phyloP scores from a whole-genome alignment of 768 basidiomycete genomes.

The Suillus brevipes region DNA sequence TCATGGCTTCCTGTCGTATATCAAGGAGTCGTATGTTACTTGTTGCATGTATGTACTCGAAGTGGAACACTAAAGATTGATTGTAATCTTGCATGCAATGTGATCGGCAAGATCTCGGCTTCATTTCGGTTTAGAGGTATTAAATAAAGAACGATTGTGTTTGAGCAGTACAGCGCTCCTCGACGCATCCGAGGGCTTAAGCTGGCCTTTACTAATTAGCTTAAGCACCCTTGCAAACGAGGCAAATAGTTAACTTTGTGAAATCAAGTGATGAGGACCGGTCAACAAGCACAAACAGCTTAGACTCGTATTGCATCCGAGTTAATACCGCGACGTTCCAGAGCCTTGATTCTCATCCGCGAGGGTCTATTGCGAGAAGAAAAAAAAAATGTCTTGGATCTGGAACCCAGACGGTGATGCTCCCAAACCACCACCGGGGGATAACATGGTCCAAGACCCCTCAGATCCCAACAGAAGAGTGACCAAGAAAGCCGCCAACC shows the following conservation, averaged over 20 bases:
- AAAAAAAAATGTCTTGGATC: slow-evolving; percentile 64
- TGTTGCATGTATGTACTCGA: slow-evolving; percentile 8
- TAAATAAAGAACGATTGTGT: not conserved
- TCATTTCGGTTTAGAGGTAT: not conserved
- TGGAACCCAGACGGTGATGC: slow-evolving; percentile 42
- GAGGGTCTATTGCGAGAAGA: too few relatives aligned
- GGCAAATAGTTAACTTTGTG: not conserved
- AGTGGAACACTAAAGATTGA: not conserved
- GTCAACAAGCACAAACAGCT: not conserved
- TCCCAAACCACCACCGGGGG: slow-evolving; percentile 37
- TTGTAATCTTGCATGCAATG: not conserved
- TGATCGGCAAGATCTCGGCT: not conserved
- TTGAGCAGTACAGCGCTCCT: not conserved
- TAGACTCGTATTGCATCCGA: not conserved
- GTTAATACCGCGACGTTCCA: not conserved
- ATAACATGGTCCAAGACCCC: slow-evolving; percentile 63
- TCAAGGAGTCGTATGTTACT: slow-evolving; percentile 18
- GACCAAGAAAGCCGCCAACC: slow-evolving; percentile 79
- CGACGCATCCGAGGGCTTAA: not conserved
- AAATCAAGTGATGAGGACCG: not conserved
- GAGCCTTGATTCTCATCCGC: not conserved
- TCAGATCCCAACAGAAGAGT: slow-evolving; percentile 67
- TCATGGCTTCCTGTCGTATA: slow-evolving; percentile 23
- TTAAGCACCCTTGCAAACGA: not conserved
- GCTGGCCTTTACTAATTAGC: too few relatives aligned